These are phyloP conservation scores for Diplocarpon rosae DNA, from an alignment of 2,329 filamentous ascomycete genomes.

Conservation along the genomic window DNA sequence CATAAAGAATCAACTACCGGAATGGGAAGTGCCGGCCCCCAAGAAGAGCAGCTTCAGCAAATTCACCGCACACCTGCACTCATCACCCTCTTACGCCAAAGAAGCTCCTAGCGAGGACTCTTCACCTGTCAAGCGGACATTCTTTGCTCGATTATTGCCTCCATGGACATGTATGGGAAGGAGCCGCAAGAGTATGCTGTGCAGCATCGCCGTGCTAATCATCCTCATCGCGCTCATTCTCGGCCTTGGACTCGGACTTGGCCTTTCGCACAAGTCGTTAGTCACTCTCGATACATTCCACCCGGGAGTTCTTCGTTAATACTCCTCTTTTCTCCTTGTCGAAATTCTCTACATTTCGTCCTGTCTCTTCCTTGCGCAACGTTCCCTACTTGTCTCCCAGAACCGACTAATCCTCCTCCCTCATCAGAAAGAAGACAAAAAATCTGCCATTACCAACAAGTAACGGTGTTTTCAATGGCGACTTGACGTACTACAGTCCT, in stretches of 20 bases:
- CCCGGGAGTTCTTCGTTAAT: constrained; percentile 6
- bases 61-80: constrained; percentile 5
- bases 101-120: constrained; percentile 4
- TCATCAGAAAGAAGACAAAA: constrained; percentile 13
- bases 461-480: constrained; percentile 44
- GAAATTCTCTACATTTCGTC: constrained; percentile 3
- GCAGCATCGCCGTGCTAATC: constrained; percentile 10
- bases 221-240: constrained; percentile 27
- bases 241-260: constrained; percentile 28
- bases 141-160: constrained; percentile 6
- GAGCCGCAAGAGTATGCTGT: constrained; percentile 8
- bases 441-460: constrained; percentile 42
- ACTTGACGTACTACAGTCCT: constrained; percentile 59
- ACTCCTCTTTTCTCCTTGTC: not conserved
- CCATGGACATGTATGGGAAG: constrained; percentile 7
- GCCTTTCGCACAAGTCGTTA: constrained; percentile 15
- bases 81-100: not conserved
- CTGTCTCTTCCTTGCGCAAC: not conserved
- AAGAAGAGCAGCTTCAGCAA: constrained; percentile 13
- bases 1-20: constrained; percentile 16
- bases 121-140: constrained; percentile 6
- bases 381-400: not conserved
- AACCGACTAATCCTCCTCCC: constrained; percentile 10
- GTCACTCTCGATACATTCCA: constrained; percentile 15
- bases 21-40: constrained; percentile 20